phyloP scores from a whole-genome alignment of 1,284 basidiomycete species.

The Leccinum cinnamomeum region DNA sequence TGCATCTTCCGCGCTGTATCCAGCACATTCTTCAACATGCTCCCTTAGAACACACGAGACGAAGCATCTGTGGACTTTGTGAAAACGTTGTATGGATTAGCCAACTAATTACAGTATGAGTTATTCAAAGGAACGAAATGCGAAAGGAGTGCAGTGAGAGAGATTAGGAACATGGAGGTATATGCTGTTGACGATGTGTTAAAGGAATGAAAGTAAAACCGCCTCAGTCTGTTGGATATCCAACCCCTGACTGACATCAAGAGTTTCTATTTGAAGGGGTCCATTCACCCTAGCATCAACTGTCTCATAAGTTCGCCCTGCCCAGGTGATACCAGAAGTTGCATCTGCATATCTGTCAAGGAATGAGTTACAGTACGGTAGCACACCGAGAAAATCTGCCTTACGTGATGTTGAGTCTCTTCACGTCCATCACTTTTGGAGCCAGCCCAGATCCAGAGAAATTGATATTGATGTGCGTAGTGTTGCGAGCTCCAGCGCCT shows the following conservation, averaged over 20 bases:
- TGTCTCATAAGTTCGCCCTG: slow-evolving; percentile 65
- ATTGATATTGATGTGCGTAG: slow-evolving; percentile 45
- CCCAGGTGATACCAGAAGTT: slow-evolving; percentile 56
- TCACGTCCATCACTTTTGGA: slow-evolving; percentile 38
- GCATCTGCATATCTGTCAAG: slow-evolving; percentile 54
- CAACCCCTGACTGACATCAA: slow-evolving; percentile 44
- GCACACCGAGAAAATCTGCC: slow-evolving; percentile 8
- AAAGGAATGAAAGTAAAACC: slow-evolving; percentile 42
- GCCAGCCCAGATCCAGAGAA: slow-evolving; percentile 30
- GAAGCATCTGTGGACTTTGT: slow-evolving; percentile 23
- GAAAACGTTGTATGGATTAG: slow-evolving; percentile 29
- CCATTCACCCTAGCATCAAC: slow-evolving; percentile 48
- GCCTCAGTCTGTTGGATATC: slow-evolving; percentile 58
- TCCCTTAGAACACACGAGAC: slow-evolving; percentile 36
- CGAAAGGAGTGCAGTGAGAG: background rate
- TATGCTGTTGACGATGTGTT: background rate
- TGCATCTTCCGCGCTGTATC: background rate
- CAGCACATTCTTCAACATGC: too few relatives aligned
- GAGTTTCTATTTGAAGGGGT: slow-evolving; percentile 35
- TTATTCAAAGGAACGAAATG: background rate
- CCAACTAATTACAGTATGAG: slow-evolving; percentile 4
- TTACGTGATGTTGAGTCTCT: slow-evolving; percentile 47
- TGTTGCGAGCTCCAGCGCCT: slow-evolving; percentile 37
- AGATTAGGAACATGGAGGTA: background rate
- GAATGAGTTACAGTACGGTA: slow-evolving; percentile 3